Conservation (phyloP, 1,284 basidiomycete genomes). For the Coriolopsis trogii region DNA sequence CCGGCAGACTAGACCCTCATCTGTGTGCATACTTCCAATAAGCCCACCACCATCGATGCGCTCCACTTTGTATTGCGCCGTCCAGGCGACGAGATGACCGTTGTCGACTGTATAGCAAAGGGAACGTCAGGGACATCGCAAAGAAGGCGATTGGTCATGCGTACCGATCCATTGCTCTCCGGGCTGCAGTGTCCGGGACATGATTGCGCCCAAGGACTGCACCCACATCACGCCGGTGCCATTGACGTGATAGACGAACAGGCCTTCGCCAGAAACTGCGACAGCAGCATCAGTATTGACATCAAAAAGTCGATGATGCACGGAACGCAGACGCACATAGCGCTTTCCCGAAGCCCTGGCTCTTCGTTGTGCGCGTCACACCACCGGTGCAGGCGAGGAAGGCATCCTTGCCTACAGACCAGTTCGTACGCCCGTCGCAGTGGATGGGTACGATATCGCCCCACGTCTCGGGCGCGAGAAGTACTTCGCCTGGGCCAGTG, state of each 20-base stretch:
- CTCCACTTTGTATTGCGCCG: constrained; percentile 37
- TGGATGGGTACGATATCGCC: constrained; percentile 37
- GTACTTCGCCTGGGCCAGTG: constrained; percentile 36
- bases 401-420: constrained; percentile 36
- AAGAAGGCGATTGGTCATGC: not conserved
- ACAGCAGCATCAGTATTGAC: not conserved
- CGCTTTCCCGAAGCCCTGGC: constrained; percentile 34
- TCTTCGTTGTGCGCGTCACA: constrained; percentile 30
- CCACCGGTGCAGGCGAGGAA: constrained; percentile 35
- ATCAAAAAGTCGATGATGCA: not conserved
- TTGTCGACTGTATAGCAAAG: constrained; percentile 31
- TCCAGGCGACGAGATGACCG: constrained; percentile 39
- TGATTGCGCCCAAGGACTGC: constrained; percentile 35
- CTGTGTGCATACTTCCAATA: constrained; percentile 32
- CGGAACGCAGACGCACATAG: constrained; percentile 29
- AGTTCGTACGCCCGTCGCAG: constrained; percentile 31
- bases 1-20: constrained; percentile 38
- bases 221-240: constrained; percentile 37
- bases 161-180: constrained; percentile 39
- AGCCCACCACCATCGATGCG: constrained; percentile 36
- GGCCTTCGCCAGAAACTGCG: constrained; percentile 38
- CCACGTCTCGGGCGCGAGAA: constrained; percentile 38
- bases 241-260: constrained; percentile 32
- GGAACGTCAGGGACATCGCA: not conserved
- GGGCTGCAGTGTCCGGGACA: constrained; percentile 31